Conservation (phyloP, 208 protist species). For the Novymonas esmeraldas region DNA sequence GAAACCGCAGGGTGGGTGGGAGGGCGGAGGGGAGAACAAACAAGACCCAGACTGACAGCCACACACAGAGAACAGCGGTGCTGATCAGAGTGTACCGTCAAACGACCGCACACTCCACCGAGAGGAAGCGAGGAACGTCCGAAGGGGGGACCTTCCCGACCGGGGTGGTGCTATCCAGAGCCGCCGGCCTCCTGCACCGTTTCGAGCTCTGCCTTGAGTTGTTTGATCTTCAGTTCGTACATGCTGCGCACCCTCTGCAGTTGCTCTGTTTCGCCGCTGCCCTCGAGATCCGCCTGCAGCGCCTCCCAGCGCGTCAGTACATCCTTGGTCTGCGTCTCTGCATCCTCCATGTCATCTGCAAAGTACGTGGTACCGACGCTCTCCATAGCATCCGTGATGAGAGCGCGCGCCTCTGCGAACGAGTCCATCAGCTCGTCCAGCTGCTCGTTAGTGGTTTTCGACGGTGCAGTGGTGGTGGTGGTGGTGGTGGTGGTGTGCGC, state of each 20-base stretch:
- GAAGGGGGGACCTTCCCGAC: neutral
- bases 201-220: slow-evolving; percentile 69
- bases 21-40: neutral
- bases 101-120: no score
- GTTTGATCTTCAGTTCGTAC: slow-evolving; percentile 72
- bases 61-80: no score
- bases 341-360: slow-evolving; percentile 73
- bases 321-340: slow-evolving; percentile 47
- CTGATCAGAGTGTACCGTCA: no score
- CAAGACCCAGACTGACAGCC: no score
- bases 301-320: slow-evolving; percentile 55
- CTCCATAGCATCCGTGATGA: slow-evolving; percentile 70
- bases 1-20: no score
- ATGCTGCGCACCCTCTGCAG: slow-evolving; percentile 47
- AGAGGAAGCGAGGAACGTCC: neutral
- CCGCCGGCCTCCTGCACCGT: slow-evolving; percentile 29
- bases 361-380: slow-evolving; percentile 74
- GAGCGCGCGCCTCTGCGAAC: slow-evolving; percentile 66
- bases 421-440: slow-evolving; percentile 62
- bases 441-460: slow-evolving; percentile 15
- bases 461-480: neutral
- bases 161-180: slow-evolving; percentile 4
- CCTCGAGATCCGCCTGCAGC: slow-evolving; percentile 35
- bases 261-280: no score
- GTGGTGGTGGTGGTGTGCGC: slow-evolving; percentile 9